Evolutionary conservation across 164 flowering plant genomes (phyloP).

Genomic region (Taxillus chinensis): DNA sequence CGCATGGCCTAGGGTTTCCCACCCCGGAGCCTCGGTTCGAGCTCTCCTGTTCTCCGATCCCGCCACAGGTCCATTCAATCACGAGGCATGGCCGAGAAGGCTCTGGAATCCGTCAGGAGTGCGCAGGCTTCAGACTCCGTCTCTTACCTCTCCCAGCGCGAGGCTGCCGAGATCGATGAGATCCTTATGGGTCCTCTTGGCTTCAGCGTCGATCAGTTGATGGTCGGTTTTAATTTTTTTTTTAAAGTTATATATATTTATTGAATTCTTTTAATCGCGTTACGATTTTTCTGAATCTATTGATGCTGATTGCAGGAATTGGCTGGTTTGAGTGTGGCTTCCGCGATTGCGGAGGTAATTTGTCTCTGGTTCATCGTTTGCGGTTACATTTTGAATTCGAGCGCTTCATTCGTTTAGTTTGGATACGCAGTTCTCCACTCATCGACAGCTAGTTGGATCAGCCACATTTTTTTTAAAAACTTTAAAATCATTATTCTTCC

Average conservation of each 20-base stretch:
- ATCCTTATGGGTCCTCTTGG: conserved; percentile 89
- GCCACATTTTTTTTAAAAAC: too few relatives aligned
- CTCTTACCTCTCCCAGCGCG: conserved; percentile 55
- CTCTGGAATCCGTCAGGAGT: conserved; percentile 12
- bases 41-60: conserved; percentile 15
- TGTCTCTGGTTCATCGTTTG: background rate
- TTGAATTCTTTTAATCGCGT: background rate
- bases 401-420: too few relatives aligned
- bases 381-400: too few relatives aligned
- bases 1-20: conserved; percentile 13
- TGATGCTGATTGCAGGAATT: conserved; percentile 48
- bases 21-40: conserved; percentile 1
- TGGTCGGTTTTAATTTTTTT: conserved; percentile 32
- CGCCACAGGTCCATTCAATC: conserved; percentile 13
- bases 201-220: conserved; percentile 88
- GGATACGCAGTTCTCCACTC: too few relatives aligned
- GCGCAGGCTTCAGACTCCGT: conserved; percentile 28
- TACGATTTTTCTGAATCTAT: background rate
- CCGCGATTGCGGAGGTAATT: conserved; percentile 71
- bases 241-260: background rate
- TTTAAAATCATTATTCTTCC: too few relatives aligned
- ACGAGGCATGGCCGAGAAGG: conserved; percentile 18
- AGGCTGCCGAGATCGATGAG: conserved; percentile 83
- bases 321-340: conserved; percentile 94
- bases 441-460: too few relatives aligned